Evolutionary conservation across 2,329 filamentous ascomycete species (phyloP).

Genomic region (Diaporthe capsici): DNA sequence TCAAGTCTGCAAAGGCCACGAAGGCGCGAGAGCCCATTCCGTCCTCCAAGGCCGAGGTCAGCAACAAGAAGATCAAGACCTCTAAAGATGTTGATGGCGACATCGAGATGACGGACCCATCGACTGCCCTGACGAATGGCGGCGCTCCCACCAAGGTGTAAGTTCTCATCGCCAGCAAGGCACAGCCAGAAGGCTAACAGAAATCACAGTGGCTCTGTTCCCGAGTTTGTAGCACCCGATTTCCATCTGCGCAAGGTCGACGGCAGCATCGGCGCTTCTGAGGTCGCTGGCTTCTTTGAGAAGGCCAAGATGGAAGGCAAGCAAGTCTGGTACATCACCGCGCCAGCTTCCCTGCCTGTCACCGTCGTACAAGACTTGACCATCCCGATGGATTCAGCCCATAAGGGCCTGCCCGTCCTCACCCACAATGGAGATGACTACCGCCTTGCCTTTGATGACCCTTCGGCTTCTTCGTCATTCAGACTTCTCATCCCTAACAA

Average conservation of each 20-base stretch:
- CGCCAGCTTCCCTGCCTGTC: slow-evolving; percentile 78
- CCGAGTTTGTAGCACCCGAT: slow-evolving; percentile 63
- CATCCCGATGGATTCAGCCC: slow-evolving; percentile 69
- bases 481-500: slow-evolving; percentile 73
- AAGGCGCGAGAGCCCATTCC: slow-evolving; percentile 24
- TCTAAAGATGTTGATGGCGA: slow-evolving; percentile 37
- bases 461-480: slow-evolving; percentile 65
- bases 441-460: slow-evolving; percentile 67
- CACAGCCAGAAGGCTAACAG: slow-evolving; percentile 23
- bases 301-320: slow-evolving; percentile 75
- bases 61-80: slow-evolving; percentile 38
- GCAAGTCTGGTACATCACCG: slow-evolving; percentile 86
- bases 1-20: slow-evolving; percentile 37
- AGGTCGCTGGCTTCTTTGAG: slow-evolving; percentile 69
- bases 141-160: slow-evolving; percentile 38
- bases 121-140: slow-evolving; percentile 50
- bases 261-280: slow-evolving; percentile 57
- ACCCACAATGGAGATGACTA: slow-evolving; percentile 76
- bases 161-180: background rate
- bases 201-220: slow-evolving; percentile 52
- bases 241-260: slow-evolving; percentile 67
- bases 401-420: slow-evolving; percentile 68
- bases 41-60: background rate
- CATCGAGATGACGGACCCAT: slow-evolving; percentile 52
- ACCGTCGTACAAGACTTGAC: slow-evolving; percentile 75